Percentiles rank a stretch among this genome's conserved stretches.
These are phyloP conservation scores for Lentinula sp. DNA, from an alignment of 768 basidiomycete genomes.

Conservation along the genomic window DNA sequence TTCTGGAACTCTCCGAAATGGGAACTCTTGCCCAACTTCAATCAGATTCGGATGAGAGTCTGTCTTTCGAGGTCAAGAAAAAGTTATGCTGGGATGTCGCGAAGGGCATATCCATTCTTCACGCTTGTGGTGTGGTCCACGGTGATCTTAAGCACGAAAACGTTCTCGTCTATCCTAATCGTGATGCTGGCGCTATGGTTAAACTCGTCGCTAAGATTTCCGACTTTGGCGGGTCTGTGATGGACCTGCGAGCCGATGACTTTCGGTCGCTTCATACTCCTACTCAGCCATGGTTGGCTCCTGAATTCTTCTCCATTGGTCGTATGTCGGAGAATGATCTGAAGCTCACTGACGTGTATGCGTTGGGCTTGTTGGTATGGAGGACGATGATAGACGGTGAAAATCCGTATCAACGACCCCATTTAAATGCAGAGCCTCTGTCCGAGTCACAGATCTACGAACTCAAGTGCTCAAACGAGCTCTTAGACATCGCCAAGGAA, in stretches of 20 bases:
- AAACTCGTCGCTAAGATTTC: conserved; percentile 6
- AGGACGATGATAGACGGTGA: conserved; percentile 3
- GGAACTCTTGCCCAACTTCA: conserved; percentile 8
- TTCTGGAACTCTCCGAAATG: conserved; percentile 7
- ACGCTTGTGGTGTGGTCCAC: conserved; percentile 9
- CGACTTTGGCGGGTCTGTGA: conserved; percentile 9
- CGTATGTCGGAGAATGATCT: not conserved
- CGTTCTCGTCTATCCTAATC: conserved; percentile 8
- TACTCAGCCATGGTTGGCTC: conserved; percentile 3
- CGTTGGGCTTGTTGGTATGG: conserved; percentile 7
- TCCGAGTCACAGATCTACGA: not conserved
- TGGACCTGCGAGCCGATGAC: conserved; percentile 2
- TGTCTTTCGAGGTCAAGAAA: conserved; percentile 8
- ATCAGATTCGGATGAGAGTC: not conserved
- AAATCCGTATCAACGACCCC: not conserved
- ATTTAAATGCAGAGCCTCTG: not conserved
- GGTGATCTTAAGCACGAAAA: conserved; percentile 12
- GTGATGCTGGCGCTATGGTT: not conserved
- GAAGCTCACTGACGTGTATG: conserved; percentile 7
- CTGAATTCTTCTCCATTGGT: not conserved
- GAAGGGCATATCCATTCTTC: conserved; percentile 9
- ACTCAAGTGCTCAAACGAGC: not conserved
- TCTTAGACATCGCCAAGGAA: not conserved
- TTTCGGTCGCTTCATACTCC: not conserved
- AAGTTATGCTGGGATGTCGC: conserved; percentile 10